Evolutionary conservation across 495 filamentous ascomycete species (phyloP).

Genomic region (Penicillium coffeae): DNA sequence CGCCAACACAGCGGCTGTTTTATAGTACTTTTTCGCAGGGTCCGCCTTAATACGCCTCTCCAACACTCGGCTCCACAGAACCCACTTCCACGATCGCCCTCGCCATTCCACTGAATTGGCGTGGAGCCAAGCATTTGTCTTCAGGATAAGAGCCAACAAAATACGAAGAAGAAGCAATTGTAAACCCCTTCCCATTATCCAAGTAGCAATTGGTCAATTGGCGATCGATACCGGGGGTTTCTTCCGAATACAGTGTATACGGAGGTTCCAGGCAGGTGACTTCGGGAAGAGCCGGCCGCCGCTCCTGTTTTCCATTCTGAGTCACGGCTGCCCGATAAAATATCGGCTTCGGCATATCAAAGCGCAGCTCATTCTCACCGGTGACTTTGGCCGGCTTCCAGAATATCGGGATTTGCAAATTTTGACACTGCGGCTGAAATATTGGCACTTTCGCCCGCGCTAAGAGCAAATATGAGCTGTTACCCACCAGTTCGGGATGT

Average conservation of each 20-base stretch:
- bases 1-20: too few species aligned
- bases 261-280: constrained; percentile 31
- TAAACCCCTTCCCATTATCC: constrained; percentile 26
- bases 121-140: too few species aligned
- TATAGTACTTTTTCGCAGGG: background rate
- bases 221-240: too few species aligned
- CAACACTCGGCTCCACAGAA: constrained; percentile 5
- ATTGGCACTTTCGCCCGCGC: background rate
- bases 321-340: constrained; percentile 26
- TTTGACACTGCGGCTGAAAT: background rate
- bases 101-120: background rate
- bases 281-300: constrained; percentile 26
- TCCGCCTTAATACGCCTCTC: background rate
- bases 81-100: background rate
- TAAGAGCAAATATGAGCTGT: too few species aligned
- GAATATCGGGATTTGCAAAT: background rate
- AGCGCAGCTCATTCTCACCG: constrained; percentile 17
- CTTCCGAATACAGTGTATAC: too few species aligned
- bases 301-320: too few species aligned
- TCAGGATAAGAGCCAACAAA: too few species aligned
- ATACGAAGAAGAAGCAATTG: constrained; percentile 23
- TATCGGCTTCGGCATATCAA: too few species aligned
- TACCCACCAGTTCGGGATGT: too few species aligned
- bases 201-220: too few species aligned
- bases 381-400: constrained; percentile 3